Evolutionary conservation across 805 yeast species (phyloP), one percentile per base, ranked within the genome.

Genomic region (Pachysolen tannophilus): DNA sequence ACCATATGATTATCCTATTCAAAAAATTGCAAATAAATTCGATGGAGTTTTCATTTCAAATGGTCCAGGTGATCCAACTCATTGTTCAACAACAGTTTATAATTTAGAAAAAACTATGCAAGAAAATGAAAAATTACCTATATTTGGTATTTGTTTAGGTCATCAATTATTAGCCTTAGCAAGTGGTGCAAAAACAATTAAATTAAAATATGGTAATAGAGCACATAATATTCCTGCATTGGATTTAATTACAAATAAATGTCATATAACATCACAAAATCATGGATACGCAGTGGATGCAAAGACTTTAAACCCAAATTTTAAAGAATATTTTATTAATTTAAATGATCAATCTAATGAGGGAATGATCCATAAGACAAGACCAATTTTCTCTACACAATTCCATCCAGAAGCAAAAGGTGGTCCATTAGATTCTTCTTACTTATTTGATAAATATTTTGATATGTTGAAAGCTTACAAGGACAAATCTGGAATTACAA

Each of bases 371-470:
- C 98, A 92, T 61, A 71, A 66, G 38, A 55, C 75, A 26, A 81
- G 75, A 58, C 99, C 99, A 34, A 83, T 90, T 37, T 92, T 90
- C 65, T 85, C 96, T 26, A 86, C 96, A 2, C 98, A 92, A 62
- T 92, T 92, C 73, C 99, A 92, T 59, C 99, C 99, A 32, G 99
- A 92, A 63, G 97, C 98, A 39, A 90, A 87, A 65, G 97, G 98
- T 50, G 99, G 99, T 48, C 99, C 99, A 40, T 71, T 82, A 51
- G 99, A 92, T 61, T 83, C 96, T 10, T 73, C 86, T 3, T 85
- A 77, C 63, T 67, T 92, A 59, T 92, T 92, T 49, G 97, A 92
- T 67, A 85, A 78, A 60, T 92, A 84, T 63, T 78, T 92, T 49
- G 72, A 66, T 26, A 69, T 80, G 51, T 79, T 92, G 44, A 68